Percentiles rank a stretch among this genome's conserved stretches.
Conservation (phyloP, 2,329 filamentous ascomycete species). For the Diplodia intermedia region DNA sequence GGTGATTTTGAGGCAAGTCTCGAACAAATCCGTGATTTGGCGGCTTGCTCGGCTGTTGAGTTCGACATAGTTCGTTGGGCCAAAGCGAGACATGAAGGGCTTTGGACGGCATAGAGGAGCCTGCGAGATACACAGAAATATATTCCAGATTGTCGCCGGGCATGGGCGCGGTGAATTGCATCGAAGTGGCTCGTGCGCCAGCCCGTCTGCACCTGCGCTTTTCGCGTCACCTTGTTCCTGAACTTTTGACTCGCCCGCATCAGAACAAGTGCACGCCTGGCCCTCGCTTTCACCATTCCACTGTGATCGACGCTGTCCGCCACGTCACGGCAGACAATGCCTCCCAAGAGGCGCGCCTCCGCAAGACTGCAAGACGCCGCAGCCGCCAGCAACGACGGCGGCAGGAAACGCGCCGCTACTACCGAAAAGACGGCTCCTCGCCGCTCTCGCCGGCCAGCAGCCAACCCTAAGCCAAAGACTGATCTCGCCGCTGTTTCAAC, state of each 20-base stretch:
- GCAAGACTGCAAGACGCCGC: constrained; percentile 2
- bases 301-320: background rate
- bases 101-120: background rate
- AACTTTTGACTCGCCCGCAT: background rate
- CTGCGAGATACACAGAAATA: too few relatives aligned
- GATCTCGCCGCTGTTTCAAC: background rate
- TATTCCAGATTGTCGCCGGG: too few relatives aligned
- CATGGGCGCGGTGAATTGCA: too few relatives aligned
- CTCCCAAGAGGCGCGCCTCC: constrained; percentile 2
- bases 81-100: background rate
- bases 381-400: background rate
- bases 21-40: background rate
- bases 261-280: background rate
- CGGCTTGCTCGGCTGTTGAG: background rate
- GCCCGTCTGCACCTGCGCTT: background rate
- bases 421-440: background rate
- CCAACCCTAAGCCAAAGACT: background rate
- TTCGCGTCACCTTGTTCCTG: background rate
- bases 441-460: background rate
- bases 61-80: background rate
- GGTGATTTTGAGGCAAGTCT: background rate
- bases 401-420: constrained; percentile 11
- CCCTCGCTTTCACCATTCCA: background rate
- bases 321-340: background rate
- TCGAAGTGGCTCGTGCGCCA: background rate